Evolutionary conservation across 148 eudicot genomes (phyloP), one percentile per base, ranked within the genome.

Genomic region (Dysphania ambrosioides): DNA sequence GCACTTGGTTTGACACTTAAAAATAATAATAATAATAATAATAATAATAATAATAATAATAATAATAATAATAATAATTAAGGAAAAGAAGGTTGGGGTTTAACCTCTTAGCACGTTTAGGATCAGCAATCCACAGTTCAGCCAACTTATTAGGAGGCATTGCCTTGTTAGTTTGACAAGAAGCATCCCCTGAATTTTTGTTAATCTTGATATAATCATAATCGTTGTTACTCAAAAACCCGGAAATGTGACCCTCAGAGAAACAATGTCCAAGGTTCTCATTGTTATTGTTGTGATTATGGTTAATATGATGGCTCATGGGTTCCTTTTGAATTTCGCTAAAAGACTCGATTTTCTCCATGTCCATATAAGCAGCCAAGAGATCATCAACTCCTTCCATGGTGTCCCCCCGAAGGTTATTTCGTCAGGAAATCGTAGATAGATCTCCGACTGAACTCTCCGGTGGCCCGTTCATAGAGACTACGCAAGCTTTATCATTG

Each of bases 121-220:
- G 97, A 85, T 93, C 97, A 77, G 85, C 68, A 18, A 83, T 75
- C 96, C 97, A 93, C 61, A 93, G 70, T 73, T 93, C 93, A 62
- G 97, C 97, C 49, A 93, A 87, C 82, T 93, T 87, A 71, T 88
- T 89, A 77, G 96, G 88, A 35, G 91, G 82, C 97, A 93, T 93
- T 24, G 97, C 97, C 78, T 92, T 93, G 91, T 90, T 93, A n/a
- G 93, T 88, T 64, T 93, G 91, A 63, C 89, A 63, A 63, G 41
- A 63, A 32, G 36, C 66, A 61, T 30, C 36, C 8, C 38, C 35
- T 7, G 30, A 15, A 38, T 55, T 51, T 7, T 0, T 26, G 2
- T 26, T 27, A 10, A 32, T 51, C 16, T 42, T 30, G 41, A 10
- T 10, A 36, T 42, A 16, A 66, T 66, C 30, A 53, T 57, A 3